Base-by-base conservation (phyloP, 257 asterid species). In the Dorcoceras hygrometricum region DNA sequence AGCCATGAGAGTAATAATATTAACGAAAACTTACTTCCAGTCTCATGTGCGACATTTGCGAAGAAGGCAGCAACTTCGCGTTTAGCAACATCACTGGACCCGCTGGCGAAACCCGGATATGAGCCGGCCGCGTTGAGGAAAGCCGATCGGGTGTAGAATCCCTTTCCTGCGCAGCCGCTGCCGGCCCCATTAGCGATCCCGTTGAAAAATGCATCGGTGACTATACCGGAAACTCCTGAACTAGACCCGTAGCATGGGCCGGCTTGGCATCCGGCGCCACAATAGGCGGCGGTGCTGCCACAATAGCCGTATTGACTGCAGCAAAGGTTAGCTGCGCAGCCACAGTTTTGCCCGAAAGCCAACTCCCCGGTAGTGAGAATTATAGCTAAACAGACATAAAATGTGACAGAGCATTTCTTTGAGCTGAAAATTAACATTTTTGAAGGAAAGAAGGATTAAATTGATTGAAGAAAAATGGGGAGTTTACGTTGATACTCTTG, bases 11-110 rank as follows among this genome's bases (percentile, higher is more conserved):
- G n/a, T n/a, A n/a, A n/a, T n/a, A n/a, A n/a, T n/a, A n/a, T n/a
- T n/a, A n/a, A n/a, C n/a, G n/a, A n/a, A 32, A 32, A 9, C 71
- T 64, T 64, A 71, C 76, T 26, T 63, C 71, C 71, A 39, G 71
- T 71, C 20, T 71, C 76, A 18, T 71, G 76, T 14, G 76, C 48
- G 51, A 54, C 76, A 9, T 71, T 70, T 7, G 76, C 76, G 23
- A 71, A 71, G 31, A 71, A 71, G 9, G 76, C 66, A 5, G 71
- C 71, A 14, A 71, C 36, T 61, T 71, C 76, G 18, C 76, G 71
- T 60, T 20, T 63, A 7, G 76, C 58, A 26, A 54, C 71, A 14
- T 63, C 59, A 1, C 22, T 14, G 27, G 68, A 32, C 55, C 76
- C 55, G 6, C 51, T 23, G 2, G 65, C 76, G 8, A 71, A 71